A percentile compares a stretch with the other conserved stretches of the same genome.
Evolutionary conservation across 2,329 filamentous ascomycete genomes (phyloP).

Genomic region (Alternaria angustiovoidea): DNA sequence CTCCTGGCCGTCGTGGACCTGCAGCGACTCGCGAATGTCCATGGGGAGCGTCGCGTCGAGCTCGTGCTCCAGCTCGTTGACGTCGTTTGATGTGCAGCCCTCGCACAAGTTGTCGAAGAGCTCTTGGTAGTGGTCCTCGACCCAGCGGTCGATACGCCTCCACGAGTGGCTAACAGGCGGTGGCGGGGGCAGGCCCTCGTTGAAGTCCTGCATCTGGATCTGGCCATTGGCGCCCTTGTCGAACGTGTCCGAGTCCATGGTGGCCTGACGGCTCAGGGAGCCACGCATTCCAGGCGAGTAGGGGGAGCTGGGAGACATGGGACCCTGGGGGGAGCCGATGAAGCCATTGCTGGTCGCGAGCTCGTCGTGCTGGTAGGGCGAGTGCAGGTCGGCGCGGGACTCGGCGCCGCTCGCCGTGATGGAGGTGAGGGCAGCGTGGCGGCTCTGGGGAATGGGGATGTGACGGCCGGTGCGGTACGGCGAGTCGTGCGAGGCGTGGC

Average conservation of each 20-base stretch:
- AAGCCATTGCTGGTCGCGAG: constrained; percentile 65
- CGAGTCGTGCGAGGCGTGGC: constrained; percentile 90
- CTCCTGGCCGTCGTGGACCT: constrained; percentile 96
- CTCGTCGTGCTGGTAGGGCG: constrained; percentile 79
- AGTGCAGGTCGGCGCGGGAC: constrained; percentile 83
- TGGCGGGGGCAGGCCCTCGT: constrained; percentile 87
- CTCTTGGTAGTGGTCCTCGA: constrained; percentile 94
- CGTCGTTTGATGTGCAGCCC: constrained; percentile 89
- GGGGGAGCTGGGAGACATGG: constrained; percentile 70
- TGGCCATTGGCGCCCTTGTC: constrained; percentile 79
- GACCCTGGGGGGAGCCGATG: constrained; percentile 63
- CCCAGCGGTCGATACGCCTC: constrained; percentile 92
- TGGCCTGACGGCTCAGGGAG: constrained; percentile 71
- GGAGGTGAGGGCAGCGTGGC: constrained; percentile 83
- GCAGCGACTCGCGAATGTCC: constrained; percentile 90
- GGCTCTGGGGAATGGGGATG: constrained; percentile 83
- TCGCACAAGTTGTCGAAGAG: constrained; percentile 93
- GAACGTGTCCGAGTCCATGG: constrained; percentile 56
- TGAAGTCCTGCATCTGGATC: constrained; percentile 96
- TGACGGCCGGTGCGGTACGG: constrained; percentile 91
- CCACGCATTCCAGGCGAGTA: constrained; percentile 93
- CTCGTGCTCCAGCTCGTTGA: constrained; percentile 96
- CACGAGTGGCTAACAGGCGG: constrained; percentile 90
- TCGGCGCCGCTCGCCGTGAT: constrained; percentile 86
- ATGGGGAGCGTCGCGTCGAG: constrained; percentile 92